Conservation (phyloP, 805 yeast species). For the Candida anglica region DNA sequence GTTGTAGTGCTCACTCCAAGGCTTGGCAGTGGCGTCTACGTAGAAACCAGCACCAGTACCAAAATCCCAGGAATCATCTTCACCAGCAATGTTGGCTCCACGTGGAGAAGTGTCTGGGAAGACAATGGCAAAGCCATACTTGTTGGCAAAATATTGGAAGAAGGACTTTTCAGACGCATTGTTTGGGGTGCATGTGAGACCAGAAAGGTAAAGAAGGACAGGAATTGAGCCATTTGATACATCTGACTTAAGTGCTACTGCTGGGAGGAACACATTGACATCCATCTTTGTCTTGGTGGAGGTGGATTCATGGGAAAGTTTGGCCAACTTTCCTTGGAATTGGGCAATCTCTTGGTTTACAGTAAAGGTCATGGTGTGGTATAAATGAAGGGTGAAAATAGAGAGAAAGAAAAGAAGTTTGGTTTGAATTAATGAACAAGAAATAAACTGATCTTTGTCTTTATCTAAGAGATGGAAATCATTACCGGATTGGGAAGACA, state of each 20-base stretch:
- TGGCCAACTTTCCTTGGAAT: constrained; percentile 73
- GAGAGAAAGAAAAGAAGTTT: too few species aligned
- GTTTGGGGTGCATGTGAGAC: constrained; percentile 89
- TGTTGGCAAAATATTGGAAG: constrained; percentile 73
- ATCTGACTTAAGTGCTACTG: constrained; percentile 14
- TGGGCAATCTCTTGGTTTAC: constrained; percentile 51
- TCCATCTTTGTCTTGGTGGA: constrained; percentile 71
- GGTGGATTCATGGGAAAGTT: constrained; percentile 69
- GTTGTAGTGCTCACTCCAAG: constrained; percentile 68
- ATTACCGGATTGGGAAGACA: too few species aligned
- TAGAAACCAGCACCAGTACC: constrained; percentile 97
- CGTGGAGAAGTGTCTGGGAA: constrained; percentile 98
- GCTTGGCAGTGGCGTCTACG: constrained; percentile 73
- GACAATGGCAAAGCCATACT: constrained; percentile 81
- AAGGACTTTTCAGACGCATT: constrained; percentile 93
- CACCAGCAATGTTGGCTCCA: constrained; percentile 74
- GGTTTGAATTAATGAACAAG: too few species aligned
- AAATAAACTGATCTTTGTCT: too few species aligned
- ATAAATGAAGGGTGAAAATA: too few species aligned
- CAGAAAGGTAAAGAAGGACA: constrained; percentile 75
- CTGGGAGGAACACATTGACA: constrained; percentile 81
- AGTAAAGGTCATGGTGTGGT: constrained; percentile 47
- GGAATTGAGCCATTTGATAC: constrained; percentile 49
- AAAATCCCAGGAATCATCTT: constrained; percentile 80
- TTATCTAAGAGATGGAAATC: too few species aligned